These are phyloP conservation scores for Ascomycota sp. DNA, from an alignment of 2,329 filamentous ascomycete genomes.

Conservation along the genomic window DNA sequence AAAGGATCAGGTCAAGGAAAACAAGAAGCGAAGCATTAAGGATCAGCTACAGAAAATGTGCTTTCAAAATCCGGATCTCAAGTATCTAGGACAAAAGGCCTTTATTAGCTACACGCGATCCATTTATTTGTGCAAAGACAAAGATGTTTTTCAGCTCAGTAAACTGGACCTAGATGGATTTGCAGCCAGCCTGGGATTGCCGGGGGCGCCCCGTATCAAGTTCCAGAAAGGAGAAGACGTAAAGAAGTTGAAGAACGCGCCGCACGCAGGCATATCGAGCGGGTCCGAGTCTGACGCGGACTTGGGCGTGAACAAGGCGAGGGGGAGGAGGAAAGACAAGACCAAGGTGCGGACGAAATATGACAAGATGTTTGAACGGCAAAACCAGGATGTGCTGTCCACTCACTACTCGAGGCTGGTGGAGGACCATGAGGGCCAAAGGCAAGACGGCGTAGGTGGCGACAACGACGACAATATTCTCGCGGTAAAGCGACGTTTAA, in stretches of 20 bases:
- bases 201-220: constrained; percentile 81
- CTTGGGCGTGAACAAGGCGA: constrained; percentile 26
- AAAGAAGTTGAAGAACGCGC: constrained; percentile 73
- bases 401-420: constrained; percentile 83
- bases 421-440: constrained; percentile 23
- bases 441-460: constrained; percentile 13
- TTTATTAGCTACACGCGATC: constrained; percentile 82
- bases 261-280: constrained; percentile 44
- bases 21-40: constrained; percentile 74
- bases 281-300: constrained; percentile 37
- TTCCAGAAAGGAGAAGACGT: constrained; percentile 79
- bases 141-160: constrained; percentile 72
- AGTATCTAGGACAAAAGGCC: constrained; percentile 89
- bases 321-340: constrained; percentile 47
- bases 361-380: constrained; percentile 92
- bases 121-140: constrained; percentile 74
- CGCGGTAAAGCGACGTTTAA: constrained; percentile 71
- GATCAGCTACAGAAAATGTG: constrained; percentile 83
- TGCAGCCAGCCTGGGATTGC: constrained; percentile 67
- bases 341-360: constrained; percentile 75
- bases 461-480: constrained; percentile 67
- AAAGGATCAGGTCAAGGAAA: constrained; percentile 66
- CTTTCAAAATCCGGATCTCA: constrained; percentile 83
- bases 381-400: constrained; percentile 90
- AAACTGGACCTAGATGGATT: constrained; percentile 71